These are phyloP conservation scores for Alternaria viburni DNA, from an alignment of 2,329 filamentous ascomycete genomes.

Conservation along the genomic window DNA sequence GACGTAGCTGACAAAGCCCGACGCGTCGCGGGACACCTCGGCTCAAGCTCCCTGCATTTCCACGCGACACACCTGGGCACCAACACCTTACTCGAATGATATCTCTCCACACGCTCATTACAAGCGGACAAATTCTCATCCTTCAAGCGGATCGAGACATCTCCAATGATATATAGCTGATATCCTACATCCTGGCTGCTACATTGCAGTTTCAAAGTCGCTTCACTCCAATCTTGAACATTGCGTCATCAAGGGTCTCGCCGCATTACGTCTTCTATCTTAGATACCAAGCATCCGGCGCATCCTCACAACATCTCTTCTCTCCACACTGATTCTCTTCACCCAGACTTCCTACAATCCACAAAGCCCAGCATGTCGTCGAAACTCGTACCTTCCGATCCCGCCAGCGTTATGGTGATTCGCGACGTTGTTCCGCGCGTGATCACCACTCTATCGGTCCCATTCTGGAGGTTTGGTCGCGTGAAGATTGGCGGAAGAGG, in stretches of 20 bases:
- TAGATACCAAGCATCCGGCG: slow-evolving; percentile 7
- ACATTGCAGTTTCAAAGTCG: slow-evolving; percentile 1
- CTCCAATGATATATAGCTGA: slow-evolving; percentile 5
- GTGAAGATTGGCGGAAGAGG: slow-evolving; percentile 86
- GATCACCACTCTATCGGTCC: slow-evolving; percentile 78
- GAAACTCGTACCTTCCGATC: slow-evolving; percentile 63
- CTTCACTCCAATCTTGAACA: slow-evolving; percentile 18
- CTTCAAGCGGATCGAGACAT: slow-evolving; percentile 17
- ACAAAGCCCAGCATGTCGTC: slow-evolving; percentile 38
- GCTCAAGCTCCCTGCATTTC: slow-evolving; percentile 12
- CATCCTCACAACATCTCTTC: neutral
- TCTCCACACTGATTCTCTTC: neutral
- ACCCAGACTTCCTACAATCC: neutral
- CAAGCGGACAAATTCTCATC: neutral
- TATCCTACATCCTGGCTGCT: neutral
- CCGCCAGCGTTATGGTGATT: slow-evolving; percentile 86
- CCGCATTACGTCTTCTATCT: slow-evolving; percentile 32
- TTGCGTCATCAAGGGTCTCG: slow-evolving; percentile 27
- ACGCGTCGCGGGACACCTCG: slow-evolving; percentile 12
- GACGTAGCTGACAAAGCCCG: slow-evolving; percentile 23
- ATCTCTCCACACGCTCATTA: slow-evolving; percentile 8
- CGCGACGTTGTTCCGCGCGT: slow-evolving; percentile 77
- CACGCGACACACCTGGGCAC: slow-evolving; percentile 2
- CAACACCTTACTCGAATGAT: slow-evolving; percentile 5
- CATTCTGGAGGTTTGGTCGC: slow-evolving; percentile 80